Evolutionary conservation across 1,139 yeast species (phyloP).

Genomic region (Martiniozyma asiatica): DNA sequence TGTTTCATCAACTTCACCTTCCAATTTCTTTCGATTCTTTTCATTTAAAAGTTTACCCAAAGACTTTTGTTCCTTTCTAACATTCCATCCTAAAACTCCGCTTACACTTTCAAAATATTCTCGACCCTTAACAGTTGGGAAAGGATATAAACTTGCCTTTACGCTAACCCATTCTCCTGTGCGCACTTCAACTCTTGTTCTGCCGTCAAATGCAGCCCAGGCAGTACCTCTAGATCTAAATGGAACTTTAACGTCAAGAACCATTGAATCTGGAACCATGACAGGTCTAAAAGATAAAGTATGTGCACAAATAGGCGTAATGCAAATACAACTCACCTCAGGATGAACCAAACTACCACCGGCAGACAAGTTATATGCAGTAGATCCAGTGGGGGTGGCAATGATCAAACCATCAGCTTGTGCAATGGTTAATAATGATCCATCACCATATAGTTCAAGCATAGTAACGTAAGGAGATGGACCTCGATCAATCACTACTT

Average conservation of each 20-base stretch:
- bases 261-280: conserved; percentile 76
- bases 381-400: conserved; percentile 88
- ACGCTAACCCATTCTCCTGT: conserved; percentile 72
- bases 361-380: conserved; percentile 83
- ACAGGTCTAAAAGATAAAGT: conserved; percentile 82
- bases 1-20: conserved; percentile 10
- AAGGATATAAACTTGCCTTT: conserved; percentile 70
- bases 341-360: conserved; percentile 90
- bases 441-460: conserved; percentile 75
- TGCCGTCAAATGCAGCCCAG: conserved; percentile 88
- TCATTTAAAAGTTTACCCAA: conserved; percentile 43
- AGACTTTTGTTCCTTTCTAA: conserved; percentile 70
- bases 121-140: conserved; percentile 71
- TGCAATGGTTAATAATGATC: conserved; percentile 66
- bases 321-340: conserved; percentile 76
- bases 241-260: conserved; percentile 65
- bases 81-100: conserved; percentile 79
- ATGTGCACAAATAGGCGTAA: conserved; percentile 90
- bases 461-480: conserved; percentile 81
- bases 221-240: conserved; percentile 60
- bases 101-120: conserved; percentile 80
- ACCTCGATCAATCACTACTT: conserved; percentile 76
- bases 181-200: conserved; percentile 54
- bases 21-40: conserved; percentile 26
- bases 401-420: conserved; percentile 85